Percentiles rank a stretch among this genome's conserved stretches.
These are phyloP conservation scores for Salix exigua DNA, from an alignment of 345 rosid species.

Conservation along the genomic window DNA sequence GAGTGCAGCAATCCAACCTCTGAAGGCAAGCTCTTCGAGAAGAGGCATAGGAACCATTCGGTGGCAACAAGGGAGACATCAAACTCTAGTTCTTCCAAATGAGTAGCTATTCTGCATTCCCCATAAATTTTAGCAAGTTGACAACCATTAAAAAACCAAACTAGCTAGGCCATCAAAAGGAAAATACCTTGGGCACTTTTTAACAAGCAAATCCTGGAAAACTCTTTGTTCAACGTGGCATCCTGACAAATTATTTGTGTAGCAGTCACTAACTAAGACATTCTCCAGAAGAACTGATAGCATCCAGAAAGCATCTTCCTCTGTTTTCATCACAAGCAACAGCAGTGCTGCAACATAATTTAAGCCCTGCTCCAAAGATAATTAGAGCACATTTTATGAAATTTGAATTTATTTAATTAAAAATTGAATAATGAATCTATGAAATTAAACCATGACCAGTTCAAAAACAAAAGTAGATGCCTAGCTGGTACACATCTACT, in stretches of 20 bases:
- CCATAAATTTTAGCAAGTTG: background rate
- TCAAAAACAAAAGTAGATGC: background rate
- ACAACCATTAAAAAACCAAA: slow-evolving; percentile 5
- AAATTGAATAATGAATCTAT: background rate
- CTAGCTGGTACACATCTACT: background rate
- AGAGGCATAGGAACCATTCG: slow-evolving; percentile 98
- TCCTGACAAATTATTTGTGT: slow-evolving; percentile 87
- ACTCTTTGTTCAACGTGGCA: slow-evolving; percentile 99
- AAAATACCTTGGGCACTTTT: slow-evolving; percentile 77
- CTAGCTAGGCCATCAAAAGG: background rate
- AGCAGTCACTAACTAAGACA: slow-evolving; percentile 92
- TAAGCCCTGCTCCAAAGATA: slow-evolving; percentile 58
- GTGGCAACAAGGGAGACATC: slow-evolving; percentile 98
- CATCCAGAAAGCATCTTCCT: slow-evolving; percentile 99
- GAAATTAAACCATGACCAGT: background rate
- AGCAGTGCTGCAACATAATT: slow-evolving; percentile 93
- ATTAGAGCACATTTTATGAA: background rate
- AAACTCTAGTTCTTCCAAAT: slow-evolving; percentile 84
- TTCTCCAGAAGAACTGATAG: slow-evolving; percentile 93
- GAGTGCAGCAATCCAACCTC: slow-evolving; percentile 51
- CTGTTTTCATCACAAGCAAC: slow-evolving; percentile 98
- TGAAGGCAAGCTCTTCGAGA: slow-evolving; percentile 97
- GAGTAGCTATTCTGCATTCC: slow-evolving; percentile 72
- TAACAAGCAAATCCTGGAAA: slow-evolving; percentile 81
- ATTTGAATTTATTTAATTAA: background rate